Evolutionary conservation across 352 stramenopile species (phyloP).

Genomic region (Phytophthora capsici): DNA sequence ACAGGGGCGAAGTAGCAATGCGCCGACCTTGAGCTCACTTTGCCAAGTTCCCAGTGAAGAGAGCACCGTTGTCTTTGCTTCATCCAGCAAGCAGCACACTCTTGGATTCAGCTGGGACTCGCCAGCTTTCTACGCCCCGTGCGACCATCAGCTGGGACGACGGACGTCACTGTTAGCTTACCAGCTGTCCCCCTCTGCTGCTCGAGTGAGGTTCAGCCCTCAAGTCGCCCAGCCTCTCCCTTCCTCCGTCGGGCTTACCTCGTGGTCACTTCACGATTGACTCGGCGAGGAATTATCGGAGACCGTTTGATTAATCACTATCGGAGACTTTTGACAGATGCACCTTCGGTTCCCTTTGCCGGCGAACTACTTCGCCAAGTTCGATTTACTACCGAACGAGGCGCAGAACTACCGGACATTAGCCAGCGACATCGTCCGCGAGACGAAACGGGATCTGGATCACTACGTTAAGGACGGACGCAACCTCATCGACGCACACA

Average conservation of each 20-base stretch:
- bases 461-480: conserved; percentile 61
- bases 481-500: conserved; percentile 63
- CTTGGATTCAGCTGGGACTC: conserved; percentile 19
- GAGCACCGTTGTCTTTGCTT: conserved; percentile 24
- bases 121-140: conserved; percentile 30
- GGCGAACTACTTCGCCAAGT: conserved; percentile 73
- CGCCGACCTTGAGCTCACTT: conserved; percentile 29
- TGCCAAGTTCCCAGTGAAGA: conserved; percentile 23
- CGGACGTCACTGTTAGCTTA: conserved; percentile 15
- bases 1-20: conserved; percentile 16
- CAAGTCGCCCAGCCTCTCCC: conserved; percentile 31
- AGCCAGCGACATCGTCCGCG: conserved; percentile 70
- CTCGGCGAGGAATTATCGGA: conserved; percentile 22
- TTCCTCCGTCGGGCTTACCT: conserved; percentile 10
- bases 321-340: conserved; percentile 35
- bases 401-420: conserved; percentile 54
- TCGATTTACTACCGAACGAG: conserved; percentile 68
- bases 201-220: conserved; percentile 16
- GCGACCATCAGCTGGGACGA: conserved; percentile 14
- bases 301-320: conserved; percentile 15
- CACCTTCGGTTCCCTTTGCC: conserved; percentile 77
- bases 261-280: conserved; percentile 38
- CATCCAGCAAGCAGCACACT: conserved; percentile 16
- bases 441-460: conserved; percentile 64
- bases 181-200: conserved; percentile 37